These are phyloP conservation scores for Cerrena zonata DNA, from an alignment of 1,284 basidiomycete species.

Conservation along the genomic window DNA sequence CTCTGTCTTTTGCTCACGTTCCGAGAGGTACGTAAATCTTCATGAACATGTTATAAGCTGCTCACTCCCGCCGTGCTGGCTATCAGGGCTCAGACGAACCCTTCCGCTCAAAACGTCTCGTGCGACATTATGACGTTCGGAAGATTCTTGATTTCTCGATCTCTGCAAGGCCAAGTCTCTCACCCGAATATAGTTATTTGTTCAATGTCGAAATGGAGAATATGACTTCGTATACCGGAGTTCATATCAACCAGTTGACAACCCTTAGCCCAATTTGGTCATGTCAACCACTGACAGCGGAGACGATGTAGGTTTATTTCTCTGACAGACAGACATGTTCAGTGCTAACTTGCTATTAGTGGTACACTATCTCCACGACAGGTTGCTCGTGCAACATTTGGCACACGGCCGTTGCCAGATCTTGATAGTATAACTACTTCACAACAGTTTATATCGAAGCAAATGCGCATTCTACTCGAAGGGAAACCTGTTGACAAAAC, in stretches of 20 bases:
- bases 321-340: no score
- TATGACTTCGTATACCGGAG: slow-evolving; percentile 32
- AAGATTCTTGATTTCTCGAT: slow-evolving; percentile 49
- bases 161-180: slow-evolving; percentile 43
- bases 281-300: slow-evolving; percentile 34
- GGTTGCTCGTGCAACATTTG: slow-evolving; percentile 40
- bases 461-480: slow-evolving; percentile 50
- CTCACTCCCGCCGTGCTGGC: no score
- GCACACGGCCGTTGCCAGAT: slow-evolving; percentile 35
- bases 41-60: no score
- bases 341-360: slow-evolving; percentile 25
- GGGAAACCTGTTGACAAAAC: slow-evolving; percentile 38
- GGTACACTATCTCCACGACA: slow-evolving; percentile 46
- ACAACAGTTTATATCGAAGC: slow-evolving; percentile 44
- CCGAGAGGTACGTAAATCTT: slow-evolving; percentile 64
- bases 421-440: slow-evolving; percentile 38
- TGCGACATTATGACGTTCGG: slow-evolving; percentile 53
- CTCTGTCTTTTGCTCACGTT: slow-evolving; percentile 62
- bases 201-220: slow-evolving; percentile 59
- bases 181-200: slow-evolving; percentile 44
- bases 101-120: slow-evolving; percentile 53
- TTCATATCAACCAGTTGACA: slow-evolving; percentile 53
- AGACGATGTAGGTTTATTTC: slow-evolving; percentile 36
- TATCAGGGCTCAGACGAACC: slow-evolving; percentile 39
- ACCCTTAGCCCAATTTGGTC: slow-evolving; percentile 63